phyloP scores from a whole-genome alignment of 1,284 basidiomycete genomes.

The Xerocomus minutiporus region DNA sequence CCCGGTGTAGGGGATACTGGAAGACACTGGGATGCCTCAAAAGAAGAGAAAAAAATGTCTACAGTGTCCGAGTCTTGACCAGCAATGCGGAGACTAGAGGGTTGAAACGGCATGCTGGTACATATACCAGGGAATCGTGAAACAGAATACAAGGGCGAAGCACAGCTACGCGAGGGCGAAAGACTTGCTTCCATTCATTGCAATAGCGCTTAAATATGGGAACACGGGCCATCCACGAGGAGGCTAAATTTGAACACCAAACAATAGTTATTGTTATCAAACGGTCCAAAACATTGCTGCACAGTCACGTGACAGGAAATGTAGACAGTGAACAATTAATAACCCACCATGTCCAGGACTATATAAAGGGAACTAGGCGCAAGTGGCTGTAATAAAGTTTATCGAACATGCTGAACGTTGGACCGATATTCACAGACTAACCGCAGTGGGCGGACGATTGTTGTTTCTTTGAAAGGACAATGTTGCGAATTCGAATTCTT shows the following conservation, averaged over 20 bases:
- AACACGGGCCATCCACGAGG: constrained; percentile 2
- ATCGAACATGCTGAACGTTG: background rate
- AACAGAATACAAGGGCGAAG: constrained; percentile 21
- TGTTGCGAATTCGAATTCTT: background rate
- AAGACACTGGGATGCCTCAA: background rate
- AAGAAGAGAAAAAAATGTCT: constrained; percentile 14
- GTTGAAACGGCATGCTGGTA: constrained; percentile 19
- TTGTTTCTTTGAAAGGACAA: constrained; percentile 14
- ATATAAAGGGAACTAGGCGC: constrained; percentile 1
- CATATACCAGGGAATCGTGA: constrained; percentile 9
- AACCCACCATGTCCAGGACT: constrained; percentile 5
- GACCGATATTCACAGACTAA: constrained; percentile 7
- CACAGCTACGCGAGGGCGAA: constrained; percentile 24
- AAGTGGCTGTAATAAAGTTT: constrained; percentile 18
- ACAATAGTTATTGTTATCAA: constrained; percentile 30
- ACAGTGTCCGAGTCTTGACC: constrained; percentile 23
- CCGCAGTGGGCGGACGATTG: background rate
- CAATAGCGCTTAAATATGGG: constrained; percentile 20
- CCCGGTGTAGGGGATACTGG: constrained; percentile 2
- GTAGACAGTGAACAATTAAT: constrained; percentile 23
- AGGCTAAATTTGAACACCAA: constrained; percentile 13
- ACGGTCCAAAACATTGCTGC: background rate
- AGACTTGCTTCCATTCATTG: background rate
- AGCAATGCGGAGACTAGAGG: constrained; percentile 23
- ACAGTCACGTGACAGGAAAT: constrained; percentile 21